Conservation (phyloP, 2,329 filamentous ascomycete genomes). For the Nannizzia gypsea region DNA sequence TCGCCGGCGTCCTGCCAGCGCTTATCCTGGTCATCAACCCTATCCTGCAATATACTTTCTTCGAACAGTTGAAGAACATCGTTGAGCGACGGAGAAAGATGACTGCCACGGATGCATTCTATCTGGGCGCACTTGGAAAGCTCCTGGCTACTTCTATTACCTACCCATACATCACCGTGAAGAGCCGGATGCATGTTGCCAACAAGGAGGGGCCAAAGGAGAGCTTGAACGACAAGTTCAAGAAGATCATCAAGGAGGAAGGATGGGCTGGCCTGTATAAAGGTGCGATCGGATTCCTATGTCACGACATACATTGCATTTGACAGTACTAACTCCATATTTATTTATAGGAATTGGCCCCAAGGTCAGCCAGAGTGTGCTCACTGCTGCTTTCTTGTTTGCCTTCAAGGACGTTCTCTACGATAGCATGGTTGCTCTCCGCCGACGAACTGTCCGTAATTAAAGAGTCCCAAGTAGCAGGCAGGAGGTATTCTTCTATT, state of each 20-base stretch:
- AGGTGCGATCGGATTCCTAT: conserved; percentile 41
- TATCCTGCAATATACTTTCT: conserved; percentile 96
- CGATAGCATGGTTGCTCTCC: conserved; percentile 38
- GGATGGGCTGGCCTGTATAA: conserved; percentile 89
- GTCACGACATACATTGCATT: not conserved
- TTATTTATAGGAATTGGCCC: conserved; percentile 64
- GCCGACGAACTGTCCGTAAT: conserved; percentile 24
- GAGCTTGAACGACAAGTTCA: conserved; percentile 66
- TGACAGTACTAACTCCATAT: not conserved
- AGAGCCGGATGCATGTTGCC: conserved; percentile 94
- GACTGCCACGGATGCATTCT: conserved; percentile 76
- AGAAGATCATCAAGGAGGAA: conserved; percentile 71
- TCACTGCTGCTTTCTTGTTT: conserved; percentile 92
- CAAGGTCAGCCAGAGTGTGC: conserved; percentile 92
- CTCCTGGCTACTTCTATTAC: conserved; percentile 86
- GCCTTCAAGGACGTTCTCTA: conserved; percentile 97
- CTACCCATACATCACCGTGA: conserved; percentile 97
- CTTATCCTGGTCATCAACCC: conserved; percentile 94
- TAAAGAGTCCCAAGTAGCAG: conserved; percentile 13
- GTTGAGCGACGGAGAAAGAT: conserved; percentile 67
- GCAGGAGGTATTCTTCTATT: not conserved
- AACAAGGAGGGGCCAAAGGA: conserved; percentile 63
- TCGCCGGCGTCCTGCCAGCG: conserved; percentile 83
- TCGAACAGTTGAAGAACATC: conserved; percentile 91
- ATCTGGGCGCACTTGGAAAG: conserved; percentile 86